Evolutionary conservation across 192 early-diverging fungal genomes (phyloP).

Genomic region (Funneliformis mosseae): DNA sequence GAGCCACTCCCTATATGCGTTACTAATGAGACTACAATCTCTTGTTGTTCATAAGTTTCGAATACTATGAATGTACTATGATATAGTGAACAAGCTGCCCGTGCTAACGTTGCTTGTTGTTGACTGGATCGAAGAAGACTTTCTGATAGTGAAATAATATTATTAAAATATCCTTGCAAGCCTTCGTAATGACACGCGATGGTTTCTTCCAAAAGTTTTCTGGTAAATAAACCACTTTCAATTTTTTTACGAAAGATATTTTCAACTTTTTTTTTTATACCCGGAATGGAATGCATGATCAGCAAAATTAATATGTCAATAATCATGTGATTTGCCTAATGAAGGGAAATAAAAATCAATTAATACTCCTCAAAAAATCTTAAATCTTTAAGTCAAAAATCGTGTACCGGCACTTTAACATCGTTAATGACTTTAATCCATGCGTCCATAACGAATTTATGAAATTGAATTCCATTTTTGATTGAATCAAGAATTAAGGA

Average conservation of each 20-base stretch:
- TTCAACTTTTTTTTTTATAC: conserved; percentile 58
- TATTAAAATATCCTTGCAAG: conserved; percentile 45
- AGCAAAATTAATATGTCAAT: conserved; percentile 57
- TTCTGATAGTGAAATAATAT: conserved; percentile 62
- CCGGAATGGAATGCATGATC: conserved; percentile 53
- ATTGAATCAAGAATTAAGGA: conserved; percentile 65
- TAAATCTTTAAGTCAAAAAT: background rate
- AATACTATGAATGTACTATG: conserved; percentile 55
- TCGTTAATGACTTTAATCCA: conserved; percentile 68
- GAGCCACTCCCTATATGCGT: conserved; percentile 77
- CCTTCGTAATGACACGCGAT: conserved; percentile 51
- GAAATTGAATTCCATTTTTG: conserved; percentile 63
- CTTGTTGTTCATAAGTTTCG: conserved; percentile 73
- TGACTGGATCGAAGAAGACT: conserved; percentile 59
- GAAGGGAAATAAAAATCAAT: background rate
- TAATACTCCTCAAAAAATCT: background rate
- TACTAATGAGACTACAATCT: conserved; percentile 75
- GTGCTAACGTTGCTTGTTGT: conserved; percentile 44
- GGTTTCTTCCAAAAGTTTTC: conserved; percentile 48
- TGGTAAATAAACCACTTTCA: conserved; percentile 44
- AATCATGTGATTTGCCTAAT: conserved; percentile 49
- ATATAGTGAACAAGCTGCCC: conserved; percentile 53
- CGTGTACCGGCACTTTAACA: conserved; percentile 48
- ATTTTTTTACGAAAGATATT: conserved; percentile 54
- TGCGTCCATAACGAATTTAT: conserved; percentile 68